Base-by-base conservation (phyloP, 2,329 filamentous ascomycete genomes). In the Elsinoe fawcettii region DNA sequence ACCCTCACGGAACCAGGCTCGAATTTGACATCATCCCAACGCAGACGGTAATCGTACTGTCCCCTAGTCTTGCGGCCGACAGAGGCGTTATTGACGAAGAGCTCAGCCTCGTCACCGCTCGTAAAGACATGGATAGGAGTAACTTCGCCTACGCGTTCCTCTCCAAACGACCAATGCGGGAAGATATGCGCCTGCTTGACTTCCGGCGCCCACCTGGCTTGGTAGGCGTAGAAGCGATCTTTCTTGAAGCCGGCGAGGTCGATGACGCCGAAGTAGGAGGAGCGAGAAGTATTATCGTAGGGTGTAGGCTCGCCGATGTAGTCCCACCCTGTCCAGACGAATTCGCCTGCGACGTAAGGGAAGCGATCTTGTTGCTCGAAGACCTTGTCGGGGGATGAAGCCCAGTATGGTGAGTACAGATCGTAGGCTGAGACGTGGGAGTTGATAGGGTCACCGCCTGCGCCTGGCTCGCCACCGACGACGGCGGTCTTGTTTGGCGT, bases 161-260 rank as follows among this genome's bases (percentile, higher is more conserved):
- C 74, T 5, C 16, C 39, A 76, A 77, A 82, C 12, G 70, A 80
- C 79, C 79, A 82, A 62, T 81, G 79, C 2, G 79, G 79, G 0
- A 81, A 71, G 16, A 82, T 75, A 60, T 81, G 78, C 2, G 77
- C 79, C 66, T 75, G 73, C 1, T 62, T 67, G 0, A 78, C 56
- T n/a, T 77, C 73, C 0, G 78, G 69, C 2, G 73, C 68, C 80
- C 79, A 82, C 5, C 77, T 74, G 0, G 78, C 66, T 62, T 81
- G 80, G 59, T 82, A 82, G 4, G 81, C 62, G 60, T 73, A 81
- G 64, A 76, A 82, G 0, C 79, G 71, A 59, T 82, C 79, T 65
- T 82, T 82, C 58, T 71, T 73, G 66, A 82, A 82, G 0, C 80
- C 80, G 0, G 80, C 79, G 5, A 82, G 68, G 56, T 82, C 80